These are phyloP conservation scores for Pseudomicrostroma phylloplanum DNA, from an alignment of 1,284 basidiomycete genomes.

Conservation along the genomic window DNA sequence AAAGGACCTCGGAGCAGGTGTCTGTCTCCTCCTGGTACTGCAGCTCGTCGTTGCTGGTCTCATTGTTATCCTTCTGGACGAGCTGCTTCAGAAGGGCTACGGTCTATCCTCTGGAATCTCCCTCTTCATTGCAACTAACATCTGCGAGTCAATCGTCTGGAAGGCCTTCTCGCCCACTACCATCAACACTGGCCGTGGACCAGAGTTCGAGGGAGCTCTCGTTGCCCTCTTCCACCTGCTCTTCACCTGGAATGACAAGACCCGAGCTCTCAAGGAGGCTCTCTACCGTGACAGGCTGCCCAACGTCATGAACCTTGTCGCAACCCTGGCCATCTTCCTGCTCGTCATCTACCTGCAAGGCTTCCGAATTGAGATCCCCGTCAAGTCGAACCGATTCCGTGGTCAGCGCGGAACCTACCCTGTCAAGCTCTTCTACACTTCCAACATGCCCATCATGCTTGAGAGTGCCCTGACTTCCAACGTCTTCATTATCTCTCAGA, in stretches of 20 bases:
- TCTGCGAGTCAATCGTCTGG: constrained; percentile 98
- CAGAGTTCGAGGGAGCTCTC: constrained; percentile 95
- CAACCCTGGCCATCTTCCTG: constrained; percentile 84
- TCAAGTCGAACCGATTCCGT: constrained; percentile 92
- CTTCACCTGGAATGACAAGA: constrained; percentile 98
- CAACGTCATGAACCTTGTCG: constrained; percentile 95
- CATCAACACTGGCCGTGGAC: constrained; percentile 93
- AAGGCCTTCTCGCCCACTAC: constrained; percentile 98
- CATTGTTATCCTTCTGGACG: constrained; percentile 95
- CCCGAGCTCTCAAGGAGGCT: constrained; percentile 89
- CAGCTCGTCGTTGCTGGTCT: constrained; percentile 88
- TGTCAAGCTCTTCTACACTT: constrained; percentile 97
- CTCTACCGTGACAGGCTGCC: constrained; percentile 96
- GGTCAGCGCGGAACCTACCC: constrained; percentile 93
- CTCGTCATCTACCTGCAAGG: constrained; percentile 97
- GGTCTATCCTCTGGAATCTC: constrained; percentile 97
- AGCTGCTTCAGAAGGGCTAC: constrained; percentile 97
- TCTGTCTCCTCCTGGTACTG: constrained; percentile 87
- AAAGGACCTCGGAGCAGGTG: constrained; percentile 86
- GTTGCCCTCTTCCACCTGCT: constrained; percentile 94
- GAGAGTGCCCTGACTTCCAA: constrained; percentile 89
- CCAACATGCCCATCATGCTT: constrained; percentile 99
- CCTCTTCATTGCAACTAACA: constrained; percentile 98
- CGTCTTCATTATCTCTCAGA: constrained; percentile 93
- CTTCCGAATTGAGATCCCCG: constrained; percentile 96